Evolutionary conservation across 441 rosid species (phyloP).

Genomic region (Erodium texanum): DNA sequence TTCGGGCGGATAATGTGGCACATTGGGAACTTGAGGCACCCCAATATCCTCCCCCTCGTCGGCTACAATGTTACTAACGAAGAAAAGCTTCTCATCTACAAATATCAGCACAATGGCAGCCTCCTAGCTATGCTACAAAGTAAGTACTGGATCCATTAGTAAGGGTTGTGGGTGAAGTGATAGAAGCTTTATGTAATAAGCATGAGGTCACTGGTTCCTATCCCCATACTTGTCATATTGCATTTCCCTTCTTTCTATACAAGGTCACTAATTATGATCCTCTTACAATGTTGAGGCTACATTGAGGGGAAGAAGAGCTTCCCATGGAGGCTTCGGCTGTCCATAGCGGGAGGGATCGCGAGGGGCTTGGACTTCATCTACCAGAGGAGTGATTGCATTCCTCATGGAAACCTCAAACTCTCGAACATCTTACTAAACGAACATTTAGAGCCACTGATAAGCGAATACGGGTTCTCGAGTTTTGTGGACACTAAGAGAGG

Average conservation of each 20-base stretch:
- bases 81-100: conserved; percentile 49
- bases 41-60: conserved; percentile 42
- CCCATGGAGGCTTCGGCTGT: conserved; percentile 48
- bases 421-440: conserved; percentile 42
- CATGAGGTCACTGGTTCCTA: too few relatives aligned
- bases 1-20: conserved; percentile 34
- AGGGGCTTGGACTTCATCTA: conserved; percentile 42
- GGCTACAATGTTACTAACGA: conserved; percentile 36
- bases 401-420: conserved; percentile 55
- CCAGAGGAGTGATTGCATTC: conserved; percentile 28
- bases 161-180: too few relatives aligned
- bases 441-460: conserved; percentile 34
- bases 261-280: too few relatives aligned
- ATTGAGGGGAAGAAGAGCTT: conserved; percentile 38
- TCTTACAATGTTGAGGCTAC: conserved; percentile 20
- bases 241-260: too few relatives aligned
- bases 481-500: conserved; percentile 26
- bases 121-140: conserved; percentile 36
- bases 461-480: conserved; percentile 37
- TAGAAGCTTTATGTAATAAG: too few relatives aligned
- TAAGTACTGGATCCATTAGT: too few relatives aligned
- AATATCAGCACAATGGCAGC: conserved; percentile 47
- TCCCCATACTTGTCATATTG: too few relatives aligned
- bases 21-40: conserved; percentile 46
- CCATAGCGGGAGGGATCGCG: conserved; percentile 40